These are phyloP conservation scores for Plectosphaerella sp. DNA, from an alignment of 2,329 filamentous ascomycete genomes.

Conservation along the genomic window DNA sequence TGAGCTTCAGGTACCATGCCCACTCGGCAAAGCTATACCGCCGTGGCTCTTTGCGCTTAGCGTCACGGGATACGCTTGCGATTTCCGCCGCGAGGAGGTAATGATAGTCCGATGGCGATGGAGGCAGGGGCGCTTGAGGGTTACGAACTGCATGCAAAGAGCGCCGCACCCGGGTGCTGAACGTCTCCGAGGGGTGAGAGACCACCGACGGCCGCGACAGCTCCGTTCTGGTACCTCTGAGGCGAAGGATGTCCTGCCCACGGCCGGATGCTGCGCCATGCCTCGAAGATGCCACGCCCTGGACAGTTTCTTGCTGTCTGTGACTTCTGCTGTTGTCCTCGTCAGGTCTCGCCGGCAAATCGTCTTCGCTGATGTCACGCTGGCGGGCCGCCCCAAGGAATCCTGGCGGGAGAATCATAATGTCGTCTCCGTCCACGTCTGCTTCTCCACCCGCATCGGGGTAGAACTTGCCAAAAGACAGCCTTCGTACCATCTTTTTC, in stretches of 20 bases:
- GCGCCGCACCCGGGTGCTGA: slow-evolving; percentile 30
- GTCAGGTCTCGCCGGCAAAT: slow-evolving; percentile 10
- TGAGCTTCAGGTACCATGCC: slow-evolving; percentile 77
- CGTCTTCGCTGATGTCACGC: slow-evolving; percentile 14
- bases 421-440: slow-evolving; percentile 26
- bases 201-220: background rate
- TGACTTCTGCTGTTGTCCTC: slow-evolving; percentile 11
- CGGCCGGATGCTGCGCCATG: background rate
- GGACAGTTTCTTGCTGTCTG: slow-evolving; percentile 2
- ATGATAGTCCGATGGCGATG: slow-evolving; percentile 41
- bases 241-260: background rate
- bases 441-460: background rate
- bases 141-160: slow-evolving; percentile 28
- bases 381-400: slow-evolving; percentile 31
- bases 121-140: slow-evolving; percentile 29
- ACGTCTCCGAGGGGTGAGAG: background rate
- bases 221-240: background rate
- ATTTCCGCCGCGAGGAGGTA: slow-evolving; percentile 71
- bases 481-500: slow-evolving; percentile 27
- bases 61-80: slow-evolving; percentile 57
- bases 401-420: slow-evolving; percentile 25
- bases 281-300: background rate
- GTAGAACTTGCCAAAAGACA: slow-evolving; percentile 8
- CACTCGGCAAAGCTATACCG: slow-evolving; percentile 80
- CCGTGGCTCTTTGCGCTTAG: slow-evolving; percentile 51